Conservation (phyloP, 306 rosid genomes). For the Vigna radiata region DNA sequence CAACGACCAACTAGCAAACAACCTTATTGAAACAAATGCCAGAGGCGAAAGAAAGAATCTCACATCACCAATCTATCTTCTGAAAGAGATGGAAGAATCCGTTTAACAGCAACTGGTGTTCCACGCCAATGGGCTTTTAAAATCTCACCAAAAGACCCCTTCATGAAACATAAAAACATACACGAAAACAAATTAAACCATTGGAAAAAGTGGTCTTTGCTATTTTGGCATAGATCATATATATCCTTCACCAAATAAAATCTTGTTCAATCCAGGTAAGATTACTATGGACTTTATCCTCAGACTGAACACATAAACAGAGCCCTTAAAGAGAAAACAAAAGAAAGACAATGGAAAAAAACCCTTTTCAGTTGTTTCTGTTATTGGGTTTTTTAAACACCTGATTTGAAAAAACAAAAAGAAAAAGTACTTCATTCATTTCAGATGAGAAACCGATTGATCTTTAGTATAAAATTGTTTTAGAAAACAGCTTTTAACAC, state of each 20-base stretch:
- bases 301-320: background rate
- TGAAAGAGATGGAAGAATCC: slow-evolving; percentile 96
- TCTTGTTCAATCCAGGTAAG: no score
- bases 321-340: background rate
- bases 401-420: background rate
- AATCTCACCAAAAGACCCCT: slow-evolving; percentile 99
- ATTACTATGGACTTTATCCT: background rate
- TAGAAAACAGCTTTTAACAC: background rate
- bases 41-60: slow-evolving; percentile 53
- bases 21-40: background rate
- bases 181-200: slow-evolving; percentile 30
- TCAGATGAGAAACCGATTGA: background rate
- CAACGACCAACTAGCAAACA: slow-evolving; percentile 21
- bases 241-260: no score
- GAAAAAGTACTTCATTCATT: background rate
- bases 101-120: slow-evolving; percentile 99
- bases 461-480: background rate
- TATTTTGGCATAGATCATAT: no score
- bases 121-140: slow-evolving; percentile 98
- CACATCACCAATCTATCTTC: slow-evolving; percentile 96
- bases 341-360: background rate
- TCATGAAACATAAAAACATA: slow-evolving; percentile 44
- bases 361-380: background rate
- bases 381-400: background rate
- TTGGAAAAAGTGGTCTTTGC: background rate